phyloP scores from a whole-genome alignment of 768 basidiomycete genomes.

The Fibroporia radiculosa region DNA sequence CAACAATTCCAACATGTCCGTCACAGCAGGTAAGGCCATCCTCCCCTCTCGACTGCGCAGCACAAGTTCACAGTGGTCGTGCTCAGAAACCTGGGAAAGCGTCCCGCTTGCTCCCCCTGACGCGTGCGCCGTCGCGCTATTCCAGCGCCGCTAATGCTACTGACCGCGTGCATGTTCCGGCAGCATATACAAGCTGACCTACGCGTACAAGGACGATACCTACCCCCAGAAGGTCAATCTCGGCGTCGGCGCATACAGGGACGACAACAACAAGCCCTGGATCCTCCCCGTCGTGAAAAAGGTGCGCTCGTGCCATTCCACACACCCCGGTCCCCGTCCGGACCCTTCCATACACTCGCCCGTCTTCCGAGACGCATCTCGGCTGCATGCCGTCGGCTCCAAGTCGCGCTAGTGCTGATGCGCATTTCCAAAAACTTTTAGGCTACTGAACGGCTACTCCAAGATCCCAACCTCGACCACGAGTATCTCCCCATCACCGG shows the following conservation, averaged over 20 bases:
- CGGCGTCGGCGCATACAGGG: slow-evolving; percentile 90
- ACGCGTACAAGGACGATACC: slow-evolving; percentile 78
- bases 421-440: slow-evolving; percentile 25
- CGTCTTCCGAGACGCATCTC: too few relatives aligned
- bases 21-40: slow-evolving; percentile 40
- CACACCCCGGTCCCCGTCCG: background rate
- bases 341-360: background rate
- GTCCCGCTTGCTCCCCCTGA: slow-evolving; percentile 84
- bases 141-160: slow-evolving; percentile 5
- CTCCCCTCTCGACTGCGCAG: background rate
- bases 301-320: slow-evolving; percentile 32
- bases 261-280: slow-evolving; percentile 84
- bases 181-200: slow-evolving; percentile 88
- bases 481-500: slow-evolving; percentile 93
- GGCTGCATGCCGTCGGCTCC: slow-evolving; percentile 4
- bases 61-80: background rate
- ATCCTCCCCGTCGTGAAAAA: slow-evolving; percentile 87
- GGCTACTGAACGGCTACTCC: slow-evolving; percentile 69
- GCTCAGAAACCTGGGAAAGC: slow-evolving; percentile 60
- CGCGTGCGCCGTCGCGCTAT: slow-evolving; percentile 41
- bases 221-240: slow-evolving; percentile 80
- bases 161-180: slow-evolving; percentile 7
- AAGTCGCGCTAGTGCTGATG: background rate
- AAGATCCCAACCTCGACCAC: slow-evolving; percentile 71
- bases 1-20: slow-evolving; percentile 30